Percentiles rank a stretch among this genome's conserved stretches.
phyloP scores from a whole-genome alignment of 441 rosid species.

The Melastoma candidum region DNA sequence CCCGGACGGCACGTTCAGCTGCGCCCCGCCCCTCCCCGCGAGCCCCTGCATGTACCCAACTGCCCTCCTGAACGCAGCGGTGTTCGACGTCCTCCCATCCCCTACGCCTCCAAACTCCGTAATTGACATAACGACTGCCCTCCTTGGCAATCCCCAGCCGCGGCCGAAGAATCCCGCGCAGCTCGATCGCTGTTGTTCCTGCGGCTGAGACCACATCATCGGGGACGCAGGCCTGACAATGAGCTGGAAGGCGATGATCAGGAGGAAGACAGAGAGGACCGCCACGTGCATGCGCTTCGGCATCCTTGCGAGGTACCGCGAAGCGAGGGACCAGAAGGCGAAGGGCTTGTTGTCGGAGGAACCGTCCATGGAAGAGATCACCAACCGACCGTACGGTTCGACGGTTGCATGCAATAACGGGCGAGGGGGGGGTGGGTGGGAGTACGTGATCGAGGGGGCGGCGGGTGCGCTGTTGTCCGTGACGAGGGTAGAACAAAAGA shows the following conservation, averaged over 20 bases:
- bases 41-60: conserved; percentile 38
- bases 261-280: conserved; percentile 38
- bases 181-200: conserved; percentile 7
- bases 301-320: too few species aligned
- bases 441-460: too few species aligned
- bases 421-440: too few species aligned
- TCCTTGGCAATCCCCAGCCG: conserved; percentile 17
- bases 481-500: too few species aligned
- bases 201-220: too few species aligned
- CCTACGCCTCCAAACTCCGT: conserved; percentile 83
- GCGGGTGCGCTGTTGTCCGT: too few species aligned
- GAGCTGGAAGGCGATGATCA: conserved; percentile 48
- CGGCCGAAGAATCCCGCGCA: conserved; percentile 32
- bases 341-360: too few species aligned
- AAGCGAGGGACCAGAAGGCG: too few species aligned
- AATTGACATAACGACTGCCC: conserved; percentile 51
- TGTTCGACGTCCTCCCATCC: conserved; percentile 66
- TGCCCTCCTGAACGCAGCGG: conserved; percentile 64
- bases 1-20: conserved; percentile 69
- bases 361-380: too few species aligned
- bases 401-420: too few species aligned
- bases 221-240: conserved; percentile 23
- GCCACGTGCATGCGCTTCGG: conserved; percentile 40
- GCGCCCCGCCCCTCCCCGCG: conserved; percentile 46
- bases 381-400: too few species aligned